Percentiles rank a stretch among this genome's conserved stretches.
These are phyloP conservation scores for Podila minutissima DNA, from an alignment of 192 early-diverging fungal genomes.

Conservation along the genomic window DNA sequence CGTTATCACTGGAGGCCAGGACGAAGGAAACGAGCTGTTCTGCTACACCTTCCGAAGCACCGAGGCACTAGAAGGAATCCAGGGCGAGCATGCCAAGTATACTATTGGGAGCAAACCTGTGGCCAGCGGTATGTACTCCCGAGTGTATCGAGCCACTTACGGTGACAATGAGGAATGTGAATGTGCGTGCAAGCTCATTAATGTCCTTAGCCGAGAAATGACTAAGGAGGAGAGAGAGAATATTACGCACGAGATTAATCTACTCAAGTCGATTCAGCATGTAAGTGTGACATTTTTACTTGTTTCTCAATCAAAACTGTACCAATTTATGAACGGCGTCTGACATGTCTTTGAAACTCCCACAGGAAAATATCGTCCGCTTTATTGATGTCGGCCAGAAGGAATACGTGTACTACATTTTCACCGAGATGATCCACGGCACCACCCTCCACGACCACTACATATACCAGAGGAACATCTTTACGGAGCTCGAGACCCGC, in stretches of 20 bases:
- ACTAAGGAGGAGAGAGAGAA: not conserved
- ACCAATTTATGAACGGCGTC: too few relatives aligned
- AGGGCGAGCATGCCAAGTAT: not conserved
- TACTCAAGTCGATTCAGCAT: conserved; percentile 13
- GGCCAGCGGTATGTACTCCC: conserved; percentile 12
- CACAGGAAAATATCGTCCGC: conserved; percentile 26
- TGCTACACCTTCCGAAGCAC: not conserved
- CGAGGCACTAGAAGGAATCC: not conserved
- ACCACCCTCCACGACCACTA: not conserved
- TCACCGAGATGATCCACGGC: conserved; percentile 30
- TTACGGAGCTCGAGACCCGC: conserved; percentile 11
- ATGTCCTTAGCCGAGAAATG: not conserved
- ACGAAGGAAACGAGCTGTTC: conserved; percentile 1
- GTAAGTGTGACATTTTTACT: conserved; percentile 9
- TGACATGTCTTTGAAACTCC: too few relatives aligned
- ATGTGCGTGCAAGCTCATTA: conserved; percentile 31
- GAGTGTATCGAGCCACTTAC: conserved; percentile 18
- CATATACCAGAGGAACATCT: not conserved
- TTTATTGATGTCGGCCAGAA: conserved; percentile 7
- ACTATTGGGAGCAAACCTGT: not conserved
- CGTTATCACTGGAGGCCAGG: not conserved
- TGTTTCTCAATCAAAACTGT: not conserved
- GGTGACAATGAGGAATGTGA: not conserved
- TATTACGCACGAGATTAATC: conserved; percentile 15
- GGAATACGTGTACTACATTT: conserved; percentile 11